These are phyloP conservation scores for Suillus ampliporus DNA, from an alignment of 768 basidiomycete species.

Conservation along the genomic window DNA sequence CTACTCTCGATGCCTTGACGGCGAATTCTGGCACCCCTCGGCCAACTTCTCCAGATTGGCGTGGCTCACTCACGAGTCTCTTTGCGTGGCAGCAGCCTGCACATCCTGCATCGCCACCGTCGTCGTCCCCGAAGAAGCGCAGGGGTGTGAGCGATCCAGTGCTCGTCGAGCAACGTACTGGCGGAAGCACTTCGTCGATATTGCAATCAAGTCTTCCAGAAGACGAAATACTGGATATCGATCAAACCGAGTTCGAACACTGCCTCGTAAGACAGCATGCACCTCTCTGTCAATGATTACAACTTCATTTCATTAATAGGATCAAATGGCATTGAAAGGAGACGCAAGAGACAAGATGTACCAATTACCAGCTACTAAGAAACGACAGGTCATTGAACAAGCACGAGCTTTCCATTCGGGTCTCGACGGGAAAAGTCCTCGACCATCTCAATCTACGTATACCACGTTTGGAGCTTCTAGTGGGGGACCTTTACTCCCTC, in stretches of 20 bases:
- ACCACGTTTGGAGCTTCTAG: slow-evolving; percentile 66
- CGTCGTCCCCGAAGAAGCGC: slow-evolving; percentile 44
- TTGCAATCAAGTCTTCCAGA: slow-evolving; percentile 28
- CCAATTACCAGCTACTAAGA: slow-evolving; percentile 62
- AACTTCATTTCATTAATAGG: slow-evolving; percentile 46
- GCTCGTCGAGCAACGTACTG: slow-evolving; percentile 54
- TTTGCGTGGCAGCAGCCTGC: slow-evolving; percentile 65
- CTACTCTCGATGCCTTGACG: slow-evolving; percentile 32
- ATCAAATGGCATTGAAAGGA: slow-evolving; percentile 76
- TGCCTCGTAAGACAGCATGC: slow-evolving; percentile 61
- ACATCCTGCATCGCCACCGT: slow-evolving; percentile 45
- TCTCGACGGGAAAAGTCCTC: slow-evolving; percentile 37
- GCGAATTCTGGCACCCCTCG: slow-evolving; percentile 19
- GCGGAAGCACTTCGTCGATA: slow-evolving; percentile 29
- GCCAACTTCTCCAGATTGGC: slow-evolving; percentile 52
- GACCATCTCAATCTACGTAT: slow-evolving; percentile 41
- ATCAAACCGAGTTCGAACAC: slow-evolving; percentile 60
- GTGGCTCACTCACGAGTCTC: slow-evolving; percentile 63
- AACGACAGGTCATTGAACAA: slow-evolving; percentile 69
- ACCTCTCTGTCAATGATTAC: not conserved
- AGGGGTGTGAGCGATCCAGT: slow-evolving; percentile 78
- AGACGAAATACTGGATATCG: slow-evolving; percentile 38
- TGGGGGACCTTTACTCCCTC: slow-evolving; percentile 61
- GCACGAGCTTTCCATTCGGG: slow-evolving; percentile 48
- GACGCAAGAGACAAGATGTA: slow-evolving; percentile 68